phyloP scores from a whole-genome alignment of 176 grass and related monocot genomes.

The maize (Zea mays) region Zm-B73-REFERENCE-NAM-5.0 NC_050100.1:188213501-188214000 shows the following conservation, averaged over 20 bases:
- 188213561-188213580: background rate
- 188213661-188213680: constrained; percentile 55
- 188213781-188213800: background rate
- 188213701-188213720: constrained; percentile 46
- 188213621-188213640: constrained; percentile 18
- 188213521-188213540: background rate
- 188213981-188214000: background rate
- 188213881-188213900: background rate
- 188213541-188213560: constrained; percentile 1
- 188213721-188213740: constrained; percentile 38
- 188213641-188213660: constrained; percentile 16
- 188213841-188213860: background rate
- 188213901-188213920: background rate
- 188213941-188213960: background rate
- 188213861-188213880: background rate
- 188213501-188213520: background rate
- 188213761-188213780: background rate
- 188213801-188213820: background rate
- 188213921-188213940: background rate
- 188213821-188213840: background rate
- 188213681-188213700: constrained; percentile 60
- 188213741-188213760: constrained; percentile 11
- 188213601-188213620: constrained; percentile 29
- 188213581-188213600: constrained; percentile 29
- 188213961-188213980: constrained; percentile 25